Base-by-base conservation (phyloP, 2,329 filamentous ascomycete species). In the Fusarium virguliforme region DNA sequence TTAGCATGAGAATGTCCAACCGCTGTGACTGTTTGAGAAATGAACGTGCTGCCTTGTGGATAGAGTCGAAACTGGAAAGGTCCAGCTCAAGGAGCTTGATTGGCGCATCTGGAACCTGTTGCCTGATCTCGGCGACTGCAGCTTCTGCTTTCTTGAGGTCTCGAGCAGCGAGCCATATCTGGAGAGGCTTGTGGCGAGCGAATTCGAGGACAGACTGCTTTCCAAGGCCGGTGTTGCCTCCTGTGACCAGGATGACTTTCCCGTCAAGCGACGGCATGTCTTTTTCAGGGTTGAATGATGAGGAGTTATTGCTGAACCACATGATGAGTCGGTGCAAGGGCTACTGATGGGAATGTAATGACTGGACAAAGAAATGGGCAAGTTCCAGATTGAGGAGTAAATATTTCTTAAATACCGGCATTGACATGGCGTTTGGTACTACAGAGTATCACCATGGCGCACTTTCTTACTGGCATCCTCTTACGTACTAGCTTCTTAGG, bases 221-320 rank as follows among this genome's bases (percentile, higher is more conserved):
- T 22, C 43, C 43, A 48, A 48, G 43, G 22, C 43, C 43, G 4
- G 12, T 28, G 18, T 48, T 48, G 24, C 43, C 94, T 58, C 94
- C 94, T 0, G 94, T 97, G 15, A 97, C 91, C 24, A 97, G 85
- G 46, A 89, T 93, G 12, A 94, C 91, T 78, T 90, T 91, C 65
- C 90, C 93, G 78, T 95, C 90, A 32, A 97, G 87, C 6, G 92
- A 94, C 5, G 78, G 74, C 37, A 87, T 84, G 68, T 86, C 84
- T 18, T 53, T 70, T 6, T 68, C 43, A 1, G 75, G 67, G 18
- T 66, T 48, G 55, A 75, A 53, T n/a, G 43, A 26, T 8, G 15
- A 6, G 15, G n/a, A 40, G 8, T 18, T 40, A 6, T 18, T 40
- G 9, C n/a, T 9, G 18, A 40, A 40, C 2, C 2, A 22, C 38